These are phyloP conservation scores for Tulasnella sp. DNA, from an alignment of 768 basidiomycete species.

Conservation along the genomic window DNA sequence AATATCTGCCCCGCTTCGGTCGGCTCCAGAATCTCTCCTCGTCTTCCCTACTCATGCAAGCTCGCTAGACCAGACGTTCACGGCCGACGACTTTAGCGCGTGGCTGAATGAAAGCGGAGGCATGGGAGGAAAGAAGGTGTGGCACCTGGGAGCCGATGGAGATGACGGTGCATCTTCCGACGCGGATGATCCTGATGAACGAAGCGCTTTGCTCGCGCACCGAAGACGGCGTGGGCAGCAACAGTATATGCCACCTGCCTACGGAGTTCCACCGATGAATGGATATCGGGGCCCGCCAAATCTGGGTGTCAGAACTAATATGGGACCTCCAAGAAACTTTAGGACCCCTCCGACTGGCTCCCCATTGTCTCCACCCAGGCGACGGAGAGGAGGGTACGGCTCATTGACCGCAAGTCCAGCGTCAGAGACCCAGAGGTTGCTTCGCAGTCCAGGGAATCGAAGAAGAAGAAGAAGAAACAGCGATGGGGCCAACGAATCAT, in stretches of 20 bases:
- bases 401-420: not conserved
- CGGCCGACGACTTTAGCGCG: conserved; percentile 31
- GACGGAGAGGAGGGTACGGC: conserved; percentile 4
- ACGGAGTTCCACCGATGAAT: not conserved
- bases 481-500: not conserved
- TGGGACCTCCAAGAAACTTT: not conserved
- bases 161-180: not conserved
- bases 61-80: conserved; percentile 27
- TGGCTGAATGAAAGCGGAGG: conserved; percentile 22
- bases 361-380: not conserved
- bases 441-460: not conserved
- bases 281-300: not conserved
- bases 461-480: not conserved
- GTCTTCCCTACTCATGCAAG: conserved; percentile 53
- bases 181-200: conserved; percentile 8
- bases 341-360: not conserved
- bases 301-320: not conserved
- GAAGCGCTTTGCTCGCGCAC: conserved; percentile 13
- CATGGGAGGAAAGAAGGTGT: not conserved
- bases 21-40: conserved; percentile 38
- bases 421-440: not conserved
- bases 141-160: not conserved
- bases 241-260: not conserved
- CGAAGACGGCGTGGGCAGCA: conserved; percentile 10
- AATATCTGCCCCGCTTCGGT: conserved; percentile 73